Percentiles rank a stretch among this genome's conserved stretches.
These are phyloP conservation scores for Phytopythium sindhum DNA, from an alignment of 352 stramenopile species.

Conservation along the genomic window DNA sequence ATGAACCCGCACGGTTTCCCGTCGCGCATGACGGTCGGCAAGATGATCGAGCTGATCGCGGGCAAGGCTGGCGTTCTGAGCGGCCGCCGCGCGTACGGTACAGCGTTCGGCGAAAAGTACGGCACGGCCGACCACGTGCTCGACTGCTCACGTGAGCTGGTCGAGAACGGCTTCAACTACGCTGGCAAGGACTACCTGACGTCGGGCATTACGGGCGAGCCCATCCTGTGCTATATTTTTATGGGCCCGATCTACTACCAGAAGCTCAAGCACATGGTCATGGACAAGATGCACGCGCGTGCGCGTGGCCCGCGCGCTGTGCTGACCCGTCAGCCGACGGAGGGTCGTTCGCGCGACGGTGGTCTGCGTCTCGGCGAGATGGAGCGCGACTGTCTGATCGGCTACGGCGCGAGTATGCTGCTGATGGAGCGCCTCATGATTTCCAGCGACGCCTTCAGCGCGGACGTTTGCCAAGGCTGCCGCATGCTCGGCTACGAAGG, in stretches of 20 bases:
- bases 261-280: constrained; percentile 99
- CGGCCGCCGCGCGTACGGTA: constrained; percentile 97
- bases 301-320: constrained; percentile 93
- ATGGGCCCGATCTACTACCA: constrained; percentile 99
- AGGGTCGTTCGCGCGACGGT: constrained; percentile 97
- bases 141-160: constrained; percentile 91
- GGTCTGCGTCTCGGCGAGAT: constrained; percentile 99
- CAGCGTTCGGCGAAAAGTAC: constrained; percentile 98
- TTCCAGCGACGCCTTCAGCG: constrained; percentile 98
- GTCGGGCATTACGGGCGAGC: constrained; percentile 93
- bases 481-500: constrained; percentile 96
- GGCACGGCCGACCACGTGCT: constrained; percentile 93
- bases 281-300: constrained; percentile 99
- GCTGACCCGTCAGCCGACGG: constrained; percentile 98
- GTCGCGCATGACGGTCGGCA: constrained; percentile 99
- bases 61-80: constrained; percentile 97
- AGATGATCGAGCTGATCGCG: constrained; percentile 99
- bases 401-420: constrained; percentile 98
- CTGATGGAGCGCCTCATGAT: constrained; percentile 99
- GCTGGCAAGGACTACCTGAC: constrained; percentile 98
- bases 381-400: constrained; percentile 99
- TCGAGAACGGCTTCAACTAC: constrained; percentile 98
- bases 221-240: constrained; percentile 99
- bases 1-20: constrained; percentile 99
- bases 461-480: constrained; percentile 97